Base-by-base conservation (phyloP, 192 early-diverging fungal genomes). In the Cladochytrium replicatum region DNA sequence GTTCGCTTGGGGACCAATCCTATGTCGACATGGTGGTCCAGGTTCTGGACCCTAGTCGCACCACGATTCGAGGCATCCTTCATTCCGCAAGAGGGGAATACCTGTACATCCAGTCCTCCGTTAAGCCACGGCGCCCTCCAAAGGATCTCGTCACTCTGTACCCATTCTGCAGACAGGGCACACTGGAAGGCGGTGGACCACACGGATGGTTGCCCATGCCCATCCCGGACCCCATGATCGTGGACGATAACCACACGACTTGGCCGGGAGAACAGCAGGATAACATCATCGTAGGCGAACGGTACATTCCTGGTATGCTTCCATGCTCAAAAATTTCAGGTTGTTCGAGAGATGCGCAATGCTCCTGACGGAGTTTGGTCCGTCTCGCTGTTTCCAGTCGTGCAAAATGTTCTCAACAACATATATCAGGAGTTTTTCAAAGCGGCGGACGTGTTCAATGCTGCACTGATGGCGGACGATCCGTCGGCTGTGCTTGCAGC, bases 211-310 rank as follows among this genome's bases (percentile, higher is more conserved):
- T 5, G 29, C 29, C 38, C 24, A 49, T 43, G 11, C 42, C 56
- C 3, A 32, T 50, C 34, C 34, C 60, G 11, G 60, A 84, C 4
- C 79, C 85, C 6, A 43, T 87, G 1, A 78, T 85, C 41, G 43
- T 87, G 22, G 85, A 87, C 46, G 85, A 87, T 50, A 74, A 79
- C 54, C 72, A 63, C 7, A 57, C 61, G 11, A 82, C 82, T 74
- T 87, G 85, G 85, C 78, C 80, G 6, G 25, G 60, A 7, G 82
- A 85, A 6, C 85, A 87, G 50, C 83, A 81, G 43, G 81, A 83
- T 38, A 81, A 83, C 55, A 77, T 87, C 43, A 84, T 87, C 49
- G 80, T 81, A n/a, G n/a, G n/a, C n/a, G n/a, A n/a, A n/a, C n/a
- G n/a, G n/a, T n/a, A n/a, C n/a, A n/a, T n/a, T n/a, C n/a, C n/a